These are phyloP conservation scores for Cercospora zeina DNA, from an alignment of 2,329 filamentous ascomycete genomes.

Conservation along the genomic window DNA sequence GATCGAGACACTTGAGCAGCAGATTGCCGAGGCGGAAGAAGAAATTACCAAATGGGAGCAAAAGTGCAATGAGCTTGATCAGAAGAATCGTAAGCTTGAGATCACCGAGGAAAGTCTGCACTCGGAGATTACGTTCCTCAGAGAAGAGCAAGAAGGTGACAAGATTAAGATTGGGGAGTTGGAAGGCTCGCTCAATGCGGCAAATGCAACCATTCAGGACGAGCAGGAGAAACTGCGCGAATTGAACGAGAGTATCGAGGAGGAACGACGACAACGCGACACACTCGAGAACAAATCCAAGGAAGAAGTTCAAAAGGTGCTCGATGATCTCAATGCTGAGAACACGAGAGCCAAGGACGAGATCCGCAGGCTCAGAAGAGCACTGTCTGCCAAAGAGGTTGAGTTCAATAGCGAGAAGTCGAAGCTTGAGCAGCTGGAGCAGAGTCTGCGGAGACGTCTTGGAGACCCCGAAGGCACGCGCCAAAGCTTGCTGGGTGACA, in stretches of 20 bases:
- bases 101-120: conserved; percentile 93
- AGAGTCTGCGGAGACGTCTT: conserved; percentile 79
- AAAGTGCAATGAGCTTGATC: conserved; percentile 78
- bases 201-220: conserved; percentile 77
- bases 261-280: conserved; percentile 83
- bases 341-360: conserved; percentile 82
- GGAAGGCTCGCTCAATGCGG: conserved; percentile 75
- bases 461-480: conserved; percentile 85
- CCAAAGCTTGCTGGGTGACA: conserved; percentile 76
- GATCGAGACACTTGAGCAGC: conserved; percentile 79
- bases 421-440: conserved; percentile 84
- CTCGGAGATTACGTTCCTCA: conserved; percentile 88
- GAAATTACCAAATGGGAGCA: conserved; percentile 85
- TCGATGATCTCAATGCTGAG: conserved; percentile 90
- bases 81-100: conserved; percentile 81
- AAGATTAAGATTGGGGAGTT: conserved; percentile 97
- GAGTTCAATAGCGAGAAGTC: conserved; percentile 92
- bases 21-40: conserved; percentile 78
- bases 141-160: conserved; percentile 94
- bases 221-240: conserved; percentile 69
- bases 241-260: conserved; percentile 64
- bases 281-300: conserved; percentile 85
- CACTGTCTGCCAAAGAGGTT: conserved; percentile 76
- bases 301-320: conserved; percentile 88
- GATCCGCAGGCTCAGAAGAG: conserved; percentile 76